Evolutionary conservation across 495 filamentous ascomycete species (phyloP).

Genomic region (Podospora pseudocomata): DNA sequence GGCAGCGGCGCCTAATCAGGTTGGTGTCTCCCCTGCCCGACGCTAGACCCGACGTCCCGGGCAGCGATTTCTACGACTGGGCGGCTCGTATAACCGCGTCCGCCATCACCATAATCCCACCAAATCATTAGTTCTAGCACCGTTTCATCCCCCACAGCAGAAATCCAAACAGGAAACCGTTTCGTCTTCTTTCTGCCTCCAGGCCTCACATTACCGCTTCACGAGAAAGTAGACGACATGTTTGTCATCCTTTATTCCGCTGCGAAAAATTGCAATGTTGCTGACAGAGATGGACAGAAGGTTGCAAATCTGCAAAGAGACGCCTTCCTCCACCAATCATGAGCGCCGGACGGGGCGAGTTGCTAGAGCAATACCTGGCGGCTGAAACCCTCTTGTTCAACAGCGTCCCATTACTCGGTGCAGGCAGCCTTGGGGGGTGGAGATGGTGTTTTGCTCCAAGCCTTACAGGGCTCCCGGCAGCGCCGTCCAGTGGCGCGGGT

Average conservation of each 20-base stretch:
- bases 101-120: neutral
- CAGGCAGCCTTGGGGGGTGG: neutral
- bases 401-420: neutral
- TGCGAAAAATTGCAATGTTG: neutral
- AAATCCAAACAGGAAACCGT: neutral
- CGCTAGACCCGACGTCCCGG: neutral
- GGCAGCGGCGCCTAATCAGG: neutral
- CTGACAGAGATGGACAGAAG: neutral
- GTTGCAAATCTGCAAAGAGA: neutral
- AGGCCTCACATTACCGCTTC: neutral
- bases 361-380: neutral
- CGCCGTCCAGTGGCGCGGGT: slow-evolving; percentile 11
- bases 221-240: neutral
- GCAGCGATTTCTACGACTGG: slow-evolving; percentile 13
- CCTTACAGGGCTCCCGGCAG: slow-evolving; percentile 11
- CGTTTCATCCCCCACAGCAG: neutral
- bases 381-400: neutral
- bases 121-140: neutral
- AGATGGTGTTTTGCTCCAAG: neutral
- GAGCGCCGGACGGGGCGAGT: neutral
- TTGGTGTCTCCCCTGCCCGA: neutral
- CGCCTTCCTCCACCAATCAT: neutral
- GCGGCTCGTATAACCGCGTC: slow-evolving; percentile 18
- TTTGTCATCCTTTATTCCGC: neutral
- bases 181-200: neutral